Base-by-base conservation (phyloP, 768 basidiomycete species). In the Pleurotus ostreatus region DNA sequence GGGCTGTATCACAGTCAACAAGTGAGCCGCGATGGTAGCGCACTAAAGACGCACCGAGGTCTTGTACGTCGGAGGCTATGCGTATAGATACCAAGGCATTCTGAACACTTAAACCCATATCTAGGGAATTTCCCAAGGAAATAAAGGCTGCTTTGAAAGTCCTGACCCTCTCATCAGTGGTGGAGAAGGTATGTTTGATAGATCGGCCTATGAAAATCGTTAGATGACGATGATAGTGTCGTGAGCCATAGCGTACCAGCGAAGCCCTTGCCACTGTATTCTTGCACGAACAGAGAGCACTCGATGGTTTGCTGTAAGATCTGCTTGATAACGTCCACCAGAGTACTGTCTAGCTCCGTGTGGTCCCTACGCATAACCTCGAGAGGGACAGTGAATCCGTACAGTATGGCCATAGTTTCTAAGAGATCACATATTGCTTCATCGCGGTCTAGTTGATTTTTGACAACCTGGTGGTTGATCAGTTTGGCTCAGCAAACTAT, bases 241-340 rank as follows among this genome's bases (percentile, higher is more conserved):
- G 41, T 45, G 5, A 13, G n/a, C 58, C 30, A 9, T 8, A 15
- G 22, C 54, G 4, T 39, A 74, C 73, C 57, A 59, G 62, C 62
- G 43, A 74, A 73, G 6, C 73, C 70, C 49, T 66, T 59, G 0
- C 70, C 70, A 49, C 62, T 65, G 43, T 68, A 73, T 53, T 73
- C 73, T 5, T 64, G 71, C 48, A 73, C 60, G 52, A 73, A 73
- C 54, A 74, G 62, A 13, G 59, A 66, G 26, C 72, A 73, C 60
- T 74, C 73, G 5, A 71, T 62, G 0, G 71, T 73, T 46, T 73
- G 73, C 6, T 63, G 60, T 1, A 69, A 47, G 16, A 73, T 59
- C 1, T 56, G 55, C 3, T 57, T 55, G 46, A 74, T 64, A 12
- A 60, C 63, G 26, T 60, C 57, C 13, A 34, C 25, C 8, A 49